Conservation (phyloP, 192 early-diverging fungal genomes). For the Backusella australiensis region DNA sequence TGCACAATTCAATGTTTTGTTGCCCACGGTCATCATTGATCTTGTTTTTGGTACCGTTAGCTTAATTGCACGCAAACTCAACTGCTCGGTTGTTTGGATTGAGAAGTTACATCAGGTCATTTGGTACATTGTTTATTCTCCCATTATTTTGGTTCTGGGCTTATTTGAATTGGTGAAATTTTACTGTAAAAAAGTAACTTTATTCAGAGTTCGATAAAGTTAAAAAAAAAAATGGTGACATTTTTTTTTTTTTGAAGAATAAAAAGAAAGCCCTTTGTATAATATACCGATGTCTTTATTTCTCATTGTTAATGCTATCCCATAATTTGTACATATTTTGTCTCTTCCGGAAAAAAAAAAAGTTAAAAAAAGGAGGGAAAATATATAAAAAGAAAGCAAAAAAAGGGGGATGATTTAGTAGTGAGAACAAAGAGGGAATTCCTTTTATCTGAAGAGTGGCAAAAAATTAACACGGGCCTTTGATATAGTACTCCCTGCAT, state of each 20-base stretch:
- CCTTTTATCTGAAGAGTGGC: background rate
- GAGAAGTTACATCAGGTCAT: constrained; percentile 14
- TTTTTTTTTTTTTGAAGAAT: background rate
- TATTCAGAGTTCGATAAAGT: background rate
- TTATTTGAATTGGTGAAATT: constrained; percentile 2
- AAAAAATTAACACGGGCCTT: background rate
- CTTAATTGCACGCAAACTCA: background rate
- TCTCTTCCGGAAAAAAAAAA: background rate
- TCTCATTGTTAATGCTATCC: background rate
- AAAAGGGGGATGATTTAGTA: background rate
- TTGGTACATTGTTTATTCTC: constrained; percentile 27
- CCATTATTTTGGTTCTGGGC: constrained; percentile 15
- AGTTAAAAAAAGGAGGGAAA: background rate
- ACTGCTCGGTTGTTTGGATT: background rate
- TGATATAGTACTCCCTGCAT: background rate
- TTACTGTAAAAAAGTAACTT: background rate
- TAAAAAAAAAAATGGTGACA: too few relatives aligned
- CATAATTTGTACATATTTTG: background rate
- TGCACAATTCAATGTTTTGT: background rate
- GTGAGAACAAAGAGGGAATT: background rate
- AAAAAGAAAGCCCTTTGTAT: background rate
- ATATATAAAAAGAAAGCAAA: background rate
- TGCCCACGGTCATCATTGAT: constrained; percentile 11
- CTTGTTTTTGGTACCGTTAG: constrained; percentile 11
- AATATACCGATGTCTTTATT: background rate